Percentiles rank a stretch among this genome's conserved stretches.
Conservation (phyloP, 2,329 filamentous ascomycete species). For the Didymella lethalis region DNA sequence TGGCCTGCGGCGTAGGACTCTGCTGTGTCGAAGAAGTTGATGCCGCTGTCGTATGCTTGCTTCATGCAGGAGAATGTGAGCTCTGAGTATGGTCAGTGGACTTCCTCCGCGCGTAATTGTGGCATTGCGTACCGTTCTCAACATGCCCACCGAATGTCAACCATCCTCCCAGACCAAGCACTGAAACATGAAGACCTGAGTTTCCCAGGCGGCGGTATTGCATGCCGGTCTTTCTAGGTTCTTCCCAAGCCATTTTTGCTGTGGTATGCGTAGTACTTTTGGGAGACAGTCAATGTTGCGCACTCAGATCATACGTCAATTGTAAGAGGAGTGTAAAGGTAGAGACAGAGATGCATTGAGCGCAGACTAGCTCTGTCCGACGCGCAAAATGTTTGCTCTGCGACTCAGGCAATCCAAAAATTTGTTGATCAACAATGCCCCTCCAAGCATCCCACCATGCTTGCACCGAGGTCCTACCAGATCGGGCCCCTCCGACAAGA, state of each 20-base stretch:
- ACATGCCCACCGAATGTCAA: slow-evolving; percentile 75
- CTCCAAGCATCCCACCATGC: not conserved
- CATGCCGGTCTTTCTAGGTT: slow-evolving; percentile 46
- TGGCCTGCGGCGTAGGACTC: slow-evolving; percentile 60
- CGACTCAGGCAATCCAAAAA: not conserved
- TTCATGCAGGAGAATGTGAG: slow-evolving; percentile 64
- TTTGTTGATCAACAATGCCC: slow-evolving; percentile 1
- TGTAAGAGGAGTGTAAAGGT: too few relatives aligned
- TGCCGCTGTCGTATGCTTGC: slow-evolving; percentile 63
- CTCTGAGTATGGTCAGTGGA: slow-evolving; percentile 46
- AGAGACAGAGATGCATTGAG: too few relatives aligned
- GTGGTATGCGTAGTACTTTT: too few relatives aligned
- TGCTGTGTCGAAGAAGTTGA: slow-evolving; percentile 50
- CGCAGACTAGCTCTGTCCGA: too few relatives aligned
- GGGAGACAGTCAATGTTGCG: too few relatives aligned
- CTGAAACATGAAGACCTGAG: slow-evolving; percentile 76
- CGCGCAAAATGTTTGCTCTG: too few relatives aligned
- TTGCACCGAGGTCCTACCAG: not conserved
- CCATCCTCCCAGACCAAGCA: slow-evolving; percentile 69
- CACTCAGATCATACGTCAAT: too few relatives aligned
- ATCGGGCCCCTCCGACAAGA: not conserved
- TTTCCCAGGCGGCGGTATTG: slow-evolving; percentile 75
- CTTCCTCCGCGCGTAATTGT: not conserved
- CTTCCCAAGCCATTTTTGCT: slow-evolving; percentile 39
- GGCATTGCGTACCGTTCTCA: slow-evolving; percentile 62